Base-by-base conservation (phyloP, 2,329 filamentous ascomycete species). In the Colletotrichum sp. region DNA sequence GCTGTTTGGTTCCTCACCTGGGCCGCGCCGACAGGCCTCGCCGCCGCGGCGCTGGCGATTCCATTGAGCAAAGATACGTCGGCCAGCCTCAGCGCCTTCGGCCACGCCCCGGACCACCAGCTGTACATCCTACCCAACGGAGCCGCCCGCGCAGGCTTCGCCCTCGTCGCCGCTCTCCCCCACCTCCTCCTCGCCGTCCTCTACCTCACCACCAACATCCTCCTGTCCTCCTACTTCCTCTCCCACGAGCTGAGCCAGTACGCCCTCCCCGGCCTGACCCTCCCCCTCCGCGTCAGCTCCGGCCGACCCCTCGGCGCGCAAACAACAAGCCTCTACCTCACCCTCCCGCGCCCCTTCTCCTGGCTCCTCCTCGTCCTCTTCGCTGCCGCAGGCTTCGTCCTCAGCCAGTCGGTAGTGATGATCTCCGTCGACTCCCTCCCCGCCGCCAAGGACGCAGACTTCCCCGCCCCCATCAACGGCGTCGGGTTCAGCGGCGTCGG, bases 221-320 rank as follows among this genome's bases (percentile, higher is more conserved):
- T 90, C 26, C 80, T 91, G 16, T 88, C 87, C 3, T 81, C 85
- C 5, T 89, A 87, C 81, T 89, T 84, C 79, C 82, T 90, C 52
- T 89, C 88, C 3, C 86, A 89, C 81, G 89, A 91, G 80, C 83
- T 88, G 62, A 84, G 87, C 4, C 85, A 85, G 68, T 89, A 87
- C 79, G 85, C 86, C 5, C 72, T 83, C 2, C 67, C 82, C 18
- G 76, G 80, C 79, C n/a, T 81, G 78, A 7, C 78, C 82, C 64
- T 68, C 16, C 59, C 82, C 52, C 84, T 91, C 30, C 87, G 89
- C 36, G 85, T 91, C 36, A 89, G 87, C 6, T 88, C 87, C 2
- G 83, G 85, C 15, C 79, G 82, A 62, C 85, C 88, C 0, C 80
- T 82, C 48, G 89, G 89, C 67, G 79, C 80, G 39, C 89, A 91